Base-by-base conservation (phyloP, 2,329 filamentous ascomycete genomes). In the Cladobotryum protrusum region DNA sequence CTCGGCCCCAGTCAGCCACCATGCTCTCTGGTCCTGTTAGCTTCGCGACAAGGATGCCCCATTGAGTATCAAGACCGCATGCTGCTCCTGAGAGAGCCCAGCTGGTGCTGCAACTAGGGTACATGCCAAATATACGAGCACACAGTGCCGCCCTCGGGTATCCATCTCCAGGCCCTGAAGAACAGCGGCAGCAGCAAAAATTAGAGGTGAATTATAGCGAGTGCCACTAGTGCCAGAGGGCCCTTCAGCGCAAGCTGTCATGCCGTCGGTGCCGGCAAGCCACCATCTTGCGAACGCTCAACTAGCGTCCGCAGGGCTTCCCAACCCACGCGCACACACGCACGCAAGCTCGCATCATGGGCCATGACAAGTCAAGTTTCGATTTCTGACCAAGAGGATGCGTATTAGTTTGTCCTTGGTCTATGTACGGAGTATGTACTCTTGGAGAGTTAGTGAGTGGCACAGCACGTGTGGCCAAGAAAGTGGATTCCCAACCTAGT, bases 231-330 rank as follows among this genome's bases (percentile, higher is more conserved):
- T 20, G n/a, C 40, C 19, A 35, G 20, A 48, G 47, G 19, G 49
- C 41, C 36, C 48, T 49, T 52, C 35, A 39, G 19, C 19, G 18
- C 12, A 29, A 44, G 14, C 47, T 43, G 49, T 45, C 48, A 54
- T 50, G 52, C 51, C 52, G 50, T 55, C 48, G 48, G 52, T 57
- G 46, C 52, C 49, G 54, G 50, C 49, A 45, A 52, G 54, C 54
- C 53, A 54, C 51, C 49, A 55, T 56, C 50, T 54, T 50, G 44
- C 39, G 47, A 50, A 35, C 18, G 12, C 48, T 50, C 45, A 13
- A n/a, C 14, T 53, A 54, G 47, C 50, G 46, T 46, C 49, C 47
- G 51, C 20, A 52, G 52, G 48, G 48, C 49, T 48, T 54, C 50
- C 52, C 48, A 37, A 17, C 35, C 14, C 35, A 37, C 35, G 35